A percentile compares a stretch with the other conserved stretches of the same genome.
phyloP scores from a whole-genome alignment of 2,329 filamentous ascomycete genomes.

The Lachnellula subtilissima region DNA sequence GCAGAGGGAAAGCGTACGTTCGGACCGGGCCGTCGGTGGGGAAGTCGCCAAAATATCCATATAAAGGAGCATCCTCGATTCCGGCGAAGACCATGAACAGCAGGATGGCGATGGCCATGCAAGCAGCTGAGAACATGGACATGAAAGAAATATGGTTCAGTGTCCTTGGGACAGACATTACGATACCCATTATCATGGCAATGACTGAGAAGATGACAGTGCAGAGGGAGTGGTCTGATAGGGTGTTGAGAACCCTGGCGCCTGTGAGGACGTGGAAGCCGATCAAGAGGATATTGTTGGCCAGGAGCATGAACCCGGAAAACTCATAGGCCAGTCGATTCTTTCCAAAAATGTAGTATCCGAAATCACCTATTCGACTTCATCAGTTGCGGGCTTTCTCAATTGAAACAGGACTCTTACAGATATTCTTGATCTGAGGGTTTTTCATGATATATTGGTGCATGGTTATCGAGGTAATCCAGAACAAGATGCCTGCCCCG shows the following conservation, averaged over 20 bases:
- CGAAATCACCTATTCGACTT: slow-evolving; percentile 37
- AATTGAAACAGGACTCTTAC: slow-evolving; percentile 22
- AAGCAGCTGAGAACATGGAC: slow-evolving; percentile 45
- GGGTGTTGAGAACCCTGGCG: slow-evolving; percentile 44
- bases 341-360: slow-evolving; percentile 42
- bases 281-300: slow-evolving; percentile 47
- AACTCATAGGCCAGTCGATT: slow-evolving; percentile 41
- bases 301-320: slow-evolving; percentile 43
- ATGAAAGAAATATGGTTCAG: slow-evolving; percentile 45
- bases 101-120: slow-evolving; percentile 45
- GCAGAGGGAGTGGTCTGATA: slow-evolving; percentile 44
- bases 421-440: slow-evolving; percentile 46
- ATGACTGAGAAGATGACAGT: slow-evolving; percentile 46
- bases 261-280: slow-evolving; percentile 47
- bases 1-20: slow-evolving; percentile 43
- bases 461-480: slow-evolving; percentile 47
- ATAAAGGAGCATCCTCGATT: slow-evolving; percentile 40
- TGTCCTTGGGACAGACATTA: slow-evolving; percentile 42
- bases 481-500: slow-evolving; percentile 41
- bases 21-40: slow-evolving; percentile 39
- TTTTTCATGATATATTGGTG: slow-evolving; percentile 49
- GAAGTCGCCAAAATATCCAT: slow-evolving; percentile 43
- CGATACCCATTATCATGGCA: slow-evolving; percentile 40
- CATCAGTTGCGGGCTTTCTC: background rate
- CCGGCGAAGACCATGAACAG: slow-evolving; percentile 46